These are phyloP conservation scores for Lactifluus volemus DNA, from an alignment of 768 basidiomycete species.

Conservation along the genomic window DNA sequence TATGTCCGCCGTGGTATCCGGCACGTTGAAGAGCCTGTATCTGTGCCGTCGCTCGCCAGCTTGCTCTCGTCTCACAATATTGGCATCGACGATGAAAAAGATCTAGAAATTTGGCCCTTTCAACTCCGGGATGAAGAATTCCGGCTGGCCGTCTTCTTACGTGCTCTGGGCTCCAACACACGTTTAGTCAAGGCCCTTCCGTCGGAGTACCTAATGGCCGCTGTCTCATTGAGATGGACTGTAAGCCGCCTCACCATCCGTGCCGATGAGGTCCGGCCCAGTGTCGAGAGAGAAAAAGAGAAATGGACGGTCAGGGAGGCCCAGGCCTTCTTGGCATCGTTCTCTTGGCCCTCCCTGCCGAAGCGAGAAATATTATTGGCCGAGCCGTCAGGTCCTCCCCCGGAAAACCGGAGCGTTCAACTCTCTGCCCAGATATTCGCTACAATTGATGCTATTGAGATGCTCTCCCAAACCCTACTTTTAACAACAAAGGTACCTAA, in stretches of 20 bases:
- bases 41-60: slow-evolving; percentile 39
- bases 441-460: slow-evolving; percentile 50
- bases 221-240: slow-evolving; percentile 58
- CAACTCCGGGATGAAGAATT: slow-evolving; percentile 41
- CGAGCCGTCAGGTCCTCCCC: slow-evolving; percentile 27
- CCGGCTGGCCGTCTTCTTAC: slow-evolving; percentile 48
- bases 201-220: slow-evolving; percentile 38
- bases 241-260: slow-evolving; percentile 41
- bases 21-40: slow-evolving; percentile 49
- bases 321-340: slow-evolving; percentile 47
- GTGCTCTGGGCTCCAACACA: slow-evolving; percentile 46
- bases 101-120: slow-evolving; percentile 33
- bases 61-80: slow-evolving; percentile 33
- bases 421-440: slow-evolving; percentile 54
- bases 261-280: slow-evolving; percentile 38
- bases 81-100: slow-evolving; percentile 8
- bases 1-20: slow-evolving; percentile 64
- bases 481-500: slow-evolving; percentile 40
- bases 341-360: slow-evolving; percentile 22
- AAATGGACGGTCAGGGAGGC: slow-evolving; percentile 63
- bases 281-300: slow-evolving; percentile 54
- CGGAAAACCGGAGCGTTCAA: slow-evolving; percentile 56
- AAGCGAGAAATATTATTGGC: neutral
- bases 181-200: slow-evolving; percentile 39
- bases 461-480: slow-evolving; percentile 54